A percentile compares a stretch with the other conserved stretches of the same genome.
Conservation (phyloP, 805 yeast species). For the Ogataea dorogensis region DNA sequence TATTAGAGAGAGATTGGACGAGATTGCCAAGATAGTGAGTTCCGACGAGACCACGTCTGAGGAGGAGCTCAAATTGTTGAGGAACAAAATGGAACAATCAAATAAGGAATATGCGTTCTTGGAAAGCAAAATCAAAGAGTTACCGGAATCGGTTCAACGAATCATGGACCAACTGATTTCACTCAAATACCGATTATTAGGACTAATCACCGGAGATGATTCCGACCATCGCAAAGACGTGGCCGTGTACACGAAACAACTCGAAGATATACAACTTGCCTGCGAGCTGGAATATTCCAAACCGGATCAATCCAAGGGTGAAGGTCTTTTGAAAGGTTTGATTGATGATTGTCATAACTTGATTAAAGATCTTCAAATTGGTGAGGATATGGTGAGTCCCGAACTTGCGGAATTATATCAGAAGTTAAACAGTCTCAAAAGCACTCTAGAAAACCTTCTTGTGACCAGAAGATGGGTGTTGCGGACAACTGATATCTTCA, state of each 20-base stretch:
- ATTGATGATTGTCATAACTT: conserved; percentile 81
- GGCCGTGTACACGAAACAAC: conserved; percentile 16
- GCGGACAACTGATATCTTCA: conserved; percentile 90
- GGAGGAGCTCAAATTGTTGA: conserved; percentile 43
- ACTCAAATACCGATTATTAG: conserved; percentile 59
- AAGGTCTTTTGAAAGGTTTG: conserved; percentile 63
- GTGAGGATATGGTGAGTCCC: conserved; percentile 44
- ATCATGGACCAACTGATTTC: conserved; percentile 59
- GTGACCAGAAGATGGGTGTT: conserved; percentile 97
- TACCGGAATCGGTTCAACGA: conserved; percentile 49
- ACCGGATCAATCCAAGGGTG: conserved; percentile 28
- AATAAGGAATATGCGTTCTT: conserved; percentile 54
- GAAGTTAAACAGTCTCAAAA: conserved; percentile 61
- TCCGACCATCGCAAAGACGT: conserved; percentile 22
- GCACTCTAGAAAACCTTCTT: conserved; percentile 74
- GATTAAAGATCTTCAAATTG: conserved; percentile 62
- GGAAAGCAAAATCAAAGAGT: conserved; percentile 51
- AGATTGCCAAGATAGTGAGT: conserved; percentile 61
- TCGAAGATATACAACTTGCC: conserved; percentile 24
- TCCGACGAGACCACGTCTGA: conserved; percentile 51
- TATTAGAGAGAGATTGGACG: conserved; percentile 67
- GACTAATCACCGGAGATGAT: conserved; percentile 43
- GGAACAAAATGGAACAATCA: conserved; percentile 66
- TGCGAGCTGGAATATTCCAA: conserved; percentile 24
- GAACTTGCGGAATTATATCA: conserved; percentile 60